These are phyloP conservation scores for Raddia guianensis DNA, from an alignment of 176 grass and related monocot species.

Conservation along the genomic window DNA sequence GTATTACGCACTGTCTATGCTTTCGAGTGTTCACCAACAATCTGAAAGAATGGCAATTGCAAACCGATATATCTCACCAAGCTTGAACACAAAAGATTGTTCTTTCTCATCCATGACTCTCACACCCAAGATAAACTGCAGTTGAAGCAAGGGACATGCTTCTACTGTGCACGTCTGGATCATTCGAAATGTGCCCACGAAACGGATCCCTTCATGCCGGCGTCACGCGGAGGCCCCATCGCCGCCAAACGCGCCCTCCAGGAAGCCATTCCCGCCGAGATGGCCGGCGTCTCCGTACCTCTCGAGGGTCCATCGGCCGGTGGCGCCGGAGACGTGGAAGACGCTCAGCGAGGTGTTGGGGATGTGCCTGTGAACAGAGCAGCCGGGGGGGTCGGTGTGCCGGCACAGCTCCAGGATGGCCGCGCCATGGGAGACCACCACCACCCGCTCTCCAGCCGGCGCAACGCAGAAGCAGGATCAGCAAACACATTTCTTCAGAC, in stretches of 20 bases:
- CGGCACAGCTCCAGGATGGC: constrained; percentile 55
- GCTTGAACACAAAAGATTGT: too few relatives aligned
- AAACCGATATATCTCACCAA: background rate
- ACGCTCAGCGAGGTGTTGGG: constrained; percentile 48
- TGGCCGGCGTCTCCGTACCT: constrained; percentile 54
- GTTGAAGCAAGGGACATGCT: background rate
- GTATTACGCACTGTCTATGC: too few relatives aligned
- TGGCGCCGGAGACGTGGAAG: background rate
- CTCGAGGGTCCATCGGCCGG: constrained; percentile 57
- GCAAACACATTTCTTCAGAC: background rate
- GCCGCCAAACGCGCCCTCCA: constrained; percentile 54
- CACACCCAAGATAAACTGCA: background rate
- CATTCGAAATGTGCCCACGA: background rate
- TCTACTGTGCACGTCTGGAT: background rate
- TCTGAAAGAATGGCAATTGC: background rate
- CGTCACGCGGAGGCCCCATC: constrained; percentile 49
- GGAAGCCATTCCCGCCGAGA: constrained; percentile 37
- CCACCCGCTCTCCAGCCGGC: constrained; percentile 53
- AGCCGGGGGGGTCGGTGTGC: constrained; percentile 31
- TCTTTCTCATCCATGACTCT: background rate
- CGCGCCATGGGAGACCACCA: constrained; percentile 62
- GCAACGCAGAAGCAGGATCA: background rate
- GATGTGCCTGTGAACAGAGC: constrained; percentile 36
- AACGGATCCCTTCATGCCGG: background rate
- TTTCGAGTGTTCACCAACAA: too few relatives aligned